Base-by-base conservation (phyloP, 345 rosid species). In the Eucalyptus shirleyi region DNA sequence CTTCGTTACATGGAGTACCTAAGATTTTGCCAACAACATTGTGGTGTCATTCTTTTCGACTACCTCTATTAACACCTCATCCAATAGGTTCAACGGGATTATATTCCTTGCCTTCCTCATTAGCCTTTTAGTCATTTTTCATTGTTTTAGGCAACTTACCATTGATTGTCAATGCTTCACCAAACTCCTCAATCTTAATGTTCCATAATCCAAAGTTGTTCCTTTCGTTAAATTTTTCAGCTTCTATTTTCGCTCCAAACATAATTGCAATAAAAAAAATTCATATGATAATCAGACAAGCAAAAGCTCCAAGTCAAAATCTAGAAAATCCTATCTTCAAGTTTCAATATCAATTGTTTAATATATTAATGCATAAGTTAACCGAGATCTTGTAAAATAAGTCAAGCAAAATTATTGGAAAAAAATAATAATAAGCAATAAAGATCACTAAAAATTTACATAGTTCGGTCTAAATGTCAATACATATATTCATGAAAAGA, bases 391-490 rank as follows among this genome's bases (percentile, higher is more conserved):
- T 23, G 30, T 24, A 23, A 55, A 4, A 19, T 53, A 53, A 53
- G 59, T 53, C 59, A 53, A 53, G 10, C 4, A 9, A 53, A 53
- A 21, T 53, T 53, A 53, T 21, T 53, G 11, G 1, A 55, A 23
- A 55, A 23, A 21, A 55, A 9, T n/a, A 55, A 55, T 1, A 19
- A 9, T 4, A 2, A 55, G 1, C 3, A 55, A 21, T 55, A 23
- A 55, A 55, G 12, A 55, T 1, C 3, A 55, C 6, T 9, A 55
- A 55, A 55, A 0, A 55, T 23, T 55, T 23, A 55, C 1, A 9
- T 23, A 0, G 3, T 55, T 55, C 12, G 1, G 6, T 55, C 5
- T 1, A 1, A 23, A 9, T 55, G 1, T 9, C 12, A 0, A 4
- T 55, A 1, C 1, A 0, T 55, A 55, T 23, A 55, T 55, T 0